Percentiles rank a stretch among this genome's conserved stretches.
phyloP scores from a whole-genome alignment of 345 rosid genomes.

The Combretum micranthum region DNA sequence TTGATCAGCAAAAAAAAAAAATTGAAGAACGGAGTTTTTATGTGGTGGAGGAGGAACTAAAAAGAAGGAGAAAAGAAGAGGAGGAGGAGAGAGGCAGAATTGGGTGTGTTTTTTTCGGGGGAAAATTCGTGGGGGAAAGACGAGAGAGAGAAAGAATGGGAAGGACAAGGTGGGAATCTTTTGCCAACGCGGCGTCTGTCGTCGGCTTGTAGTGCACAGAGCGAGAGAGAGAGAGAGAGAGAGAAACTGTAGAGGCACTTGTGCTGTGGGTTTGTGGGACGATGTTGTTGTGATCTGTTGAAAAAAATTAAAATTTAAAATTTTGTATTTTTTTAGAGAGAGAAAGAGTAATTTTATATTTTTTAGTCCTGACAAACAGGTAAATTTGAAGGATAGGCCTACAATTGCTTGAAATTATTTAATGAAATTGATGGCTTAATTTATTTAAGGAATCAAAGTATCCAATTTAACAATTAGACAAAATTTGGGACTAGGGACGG shows the following conservation, averaged over 20 bases:
- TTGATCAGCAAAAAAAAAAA: no score
- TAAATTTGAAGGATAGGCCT: no score
- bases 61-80: neutral
- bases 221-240: neutral
- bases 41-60: neutral
- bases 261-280: neutral
- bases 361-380: no score
- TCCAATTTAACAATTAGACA: no score
- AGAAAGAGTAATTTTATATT: no score
- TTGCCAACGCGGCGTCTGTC: slow-evolving; percentile 66
- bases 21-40: no score
- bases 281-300: neutral
- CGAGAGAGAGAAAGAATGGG: slow-evolving; percentile 1
- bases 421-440: no score
- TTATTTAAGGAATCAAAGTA: no score
- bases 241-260: neutral
- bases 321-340: no score
- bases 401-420: no score
- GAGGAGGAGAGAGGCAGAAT: slow-evolving; percentile 5
- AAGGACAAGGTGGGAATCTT: slow-evolving; percentile 36
- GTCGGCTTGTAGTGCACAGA: slow-evolving; percentile 40
- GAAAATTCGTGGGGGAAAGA: slow-evolving; percentile 5
- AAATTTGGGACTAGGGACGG: no score
- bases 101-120: slow-evolving; percentile 8
- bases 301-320: no score